These are phyloP conservation scores for Alliaria petiolata DNA, from an alignment of 345 rosid genomes.

Conservation along the genomic window DNA sequence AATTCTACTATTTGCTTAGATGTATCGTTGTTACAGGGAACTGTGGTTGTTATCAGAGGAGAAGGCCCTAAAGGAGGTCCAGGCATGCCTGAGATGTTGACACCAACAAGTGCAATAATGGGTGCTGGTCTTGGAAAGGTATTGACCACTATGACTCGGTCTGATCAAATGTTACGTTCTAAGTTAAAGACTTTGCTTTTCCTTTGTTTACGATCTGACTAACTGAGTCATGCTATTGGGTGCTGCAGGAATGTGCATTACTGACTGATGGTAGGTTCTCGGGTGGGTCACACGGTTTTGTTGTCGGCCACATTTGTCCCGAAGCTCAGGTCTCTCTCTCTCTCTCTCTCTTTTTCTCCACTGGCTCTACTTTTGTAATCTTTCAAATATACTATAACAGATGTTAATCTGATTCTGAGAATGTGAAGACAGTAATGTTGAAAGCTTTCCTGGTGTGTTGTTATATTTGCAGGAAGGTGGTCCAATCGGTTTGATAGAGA, in stretches of 20 bases:
- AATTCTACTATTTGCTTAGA: neutral
- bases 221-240: conserved; percentile 7
- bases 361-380: neutral
- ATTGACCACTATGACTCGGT: neutral
- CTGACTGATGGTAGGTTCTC: conserved; percentile 98
- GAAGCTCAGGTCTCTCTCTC: conserved; percentile 79
- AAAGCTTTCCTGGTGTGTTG: neutral
- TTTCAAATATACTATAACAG: neutral
- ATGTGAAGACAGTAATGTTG: neutral
- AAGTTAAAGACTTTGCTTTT: too few species aligned
- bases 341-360: neutral
- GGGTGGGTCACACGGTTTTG: conserved; percentile 98
- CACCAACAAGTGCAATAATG: conserved; percentile 99
- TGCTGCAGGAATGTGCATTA: conserved; percentile 82
- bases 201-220: too few species aligned
- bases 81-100: conserved; percentile 99
- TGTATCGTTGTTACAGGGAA: conserved; percentile 54
- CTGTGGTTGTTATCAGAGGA: conserved; percentile 86
- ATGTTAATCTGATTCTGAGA: neutral
- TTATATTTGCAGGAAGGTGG: conserved; percentile 77
- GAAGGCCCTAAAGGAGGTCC: conserved; percentile 99
- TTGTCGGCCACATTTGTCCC: conserved; percentile 95
- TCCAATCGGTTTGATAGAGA: conserved; percentile 76
- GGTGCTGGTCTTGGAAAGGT: conserved; percentile 99
- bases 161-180: too few species aligned